Evolutionary conservation across 306 rosid genomes (phyloP).

Genomic region (Vigna mungo): DNA sequence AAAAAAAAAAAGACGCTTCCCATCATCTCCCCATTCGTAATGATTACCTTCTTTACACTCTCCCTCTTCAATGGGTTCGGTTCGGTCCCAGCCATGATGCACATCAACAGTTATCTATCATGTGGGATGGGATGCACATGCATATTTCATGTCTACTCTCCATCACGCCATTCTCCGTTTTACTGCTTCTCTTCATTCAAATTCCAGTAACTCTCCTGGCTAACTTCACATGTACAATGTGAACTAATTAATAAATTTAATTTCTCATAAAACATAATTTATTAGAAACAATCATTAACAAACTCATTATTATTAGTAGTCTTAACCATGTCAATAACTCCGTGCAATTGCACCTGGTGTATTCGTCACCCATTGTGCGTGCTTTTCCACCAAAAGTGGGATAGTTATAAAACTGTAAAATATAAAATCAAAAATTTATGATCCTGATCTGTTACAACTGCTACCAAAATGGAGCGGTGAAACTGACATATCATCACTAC

Average conservation of each 20-base stretch:
- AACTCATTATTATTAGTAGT: neutral
- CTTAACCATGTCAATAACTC: neutral
- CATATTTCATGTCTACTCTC: constrained; percentile 36
- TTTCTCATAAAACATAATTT: neutral
- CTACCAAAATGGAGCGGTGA: constrained; percentile 28
- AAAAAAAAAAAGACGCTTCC: constrained; percentile 39
- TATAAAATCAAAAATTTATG: neutral
- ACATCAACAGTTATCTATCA: constrained; percentile 32
- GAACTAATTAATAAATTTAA: neutral
- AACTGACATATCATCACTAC: neutral
- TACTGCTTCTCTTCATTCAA: constrained; percentile 2
- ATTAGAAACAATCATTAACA: neutral
- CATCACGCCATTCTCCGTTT: neutral
- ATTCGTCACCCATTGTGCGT: neutral
- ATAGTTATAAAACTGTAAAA: constrained; percentile 6
- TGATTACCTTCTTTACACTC: constrained; percentile 52
- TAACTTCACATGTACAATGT: neutral
- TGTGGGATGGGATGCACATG: constrained; percentile 45
- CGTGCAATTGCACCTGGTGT: neutral
- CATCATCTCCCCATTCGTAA: constrained; percentile 56
- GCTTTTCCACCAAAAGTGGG: neutral
- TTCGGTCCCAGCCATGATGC: constrained; percentile 31
- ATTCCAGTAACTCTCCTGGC: neutral
- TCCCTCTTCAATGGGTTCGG: no score
- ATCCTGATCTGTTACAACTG: constrained; percentile 1